Evolutionary conservation across 768 basidiomycete species (phyloP).

Genomic region (Mycena olivaceomarginata): DNA sequence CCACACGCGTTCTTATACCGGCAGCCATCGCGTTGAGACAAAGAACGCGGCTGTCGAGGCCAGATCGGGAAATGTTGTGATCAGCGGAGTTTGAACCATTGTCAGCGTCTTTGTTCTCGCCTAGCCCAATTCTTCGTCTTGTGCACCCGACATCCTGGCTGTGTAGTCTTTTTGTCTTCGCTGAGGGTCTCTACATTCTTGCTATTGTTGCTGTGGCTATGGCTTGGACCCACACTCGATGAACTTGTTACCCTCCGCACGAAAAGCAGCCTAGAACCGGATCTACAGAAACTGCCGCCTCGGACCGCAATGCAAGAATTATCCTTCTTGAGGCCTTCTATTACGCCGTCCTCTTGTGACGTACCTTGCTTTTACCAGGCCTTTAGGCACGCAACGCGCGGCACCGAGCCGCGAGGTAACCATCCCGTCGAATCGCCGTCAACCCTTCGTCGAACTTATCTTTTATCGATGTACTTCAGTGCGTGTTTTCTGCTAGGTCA

Average conservation of each 20-base stretch:
- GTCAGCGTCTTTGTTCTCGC: not conserved
- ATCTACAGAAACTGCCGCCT: not conserved
- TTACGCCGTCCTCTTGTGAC: not conserved
- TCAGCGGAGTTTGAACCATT: constrained; percentile 12
- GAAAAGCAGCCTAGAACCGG: no score
- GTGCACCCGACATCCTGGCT: not conserved
- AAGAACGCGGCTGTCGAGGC: not conserved
- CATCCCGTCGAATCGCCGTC: not conserved
- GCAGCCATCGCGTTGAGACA: not conserved
- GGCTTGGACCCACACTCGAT: no score
- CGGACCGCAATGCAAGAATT: not conserved
- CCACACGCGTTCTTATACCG: constrained; percentile 10
- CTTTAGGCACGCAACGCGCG: not conserved
- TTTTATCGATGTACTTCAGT: not conserved
- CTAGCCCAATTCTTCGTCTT: not conserved
- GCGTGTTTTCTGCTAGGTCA: no score
- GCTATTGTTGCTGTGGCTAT: not conserved
- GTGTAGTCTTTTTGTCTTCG: not conserved
- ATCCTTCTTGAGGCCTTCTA: not conserved
- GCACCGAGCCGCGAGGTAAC: not conserved
- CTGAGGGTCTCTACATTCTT: not conserved
- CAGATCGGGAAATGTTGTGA: constrained; percentile 1
- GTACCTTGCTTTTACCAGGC: not conserved
- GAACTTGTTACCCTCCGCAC: no score
- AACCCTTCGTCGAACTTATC: not conserved